Base-by-base conservation (phyloP, 768 basidiomycete genomes). In the Coprinopsis cinerea region DNA sequence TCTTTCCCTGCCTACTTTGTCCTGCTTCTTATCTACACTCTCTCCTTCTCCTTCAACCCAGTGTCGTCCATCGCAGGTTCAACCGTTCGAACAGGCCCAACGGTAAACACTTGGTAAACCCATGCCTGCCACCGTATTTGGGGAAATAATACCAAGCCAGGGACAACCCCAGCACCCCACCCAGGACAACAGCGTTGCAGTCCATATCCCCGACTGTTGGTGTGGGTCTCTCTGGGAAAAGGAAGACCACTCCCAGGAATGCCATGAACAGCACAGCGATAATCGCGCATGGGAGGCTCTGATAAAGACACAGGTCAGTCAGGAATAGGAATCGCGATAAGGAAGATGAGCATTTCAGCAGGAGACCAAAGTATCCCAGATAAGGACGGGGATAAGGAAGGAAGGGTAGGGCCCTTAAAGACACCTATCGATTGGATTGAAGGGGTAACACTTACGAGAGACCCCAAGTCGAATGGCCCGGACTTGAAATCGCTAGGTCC, bases 101-200 rank as follows among this genome's bases (percentile, higher is more conserved):
- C n/a, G n/a, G n/a, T n/a, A n/a, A n/a, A n/a, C n/a, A n/a, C n/a
- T n/a, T n/a, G n/a, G 67, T 76, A 60, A 88, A 88, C 85, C 85
- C 88, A 57, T 85, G 67, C n/a, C 75, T 70, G 2, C 87, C 88
- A 4, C 87, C 87, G 47, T 88, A 87, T 34, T 72, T 69, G 1
- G 85, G 85, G 61, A 84, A 75, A 63, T 81, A 88, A 61, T 83
- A 90, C 71, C 81, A 91, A 1, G 71, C 54, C 14, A 84, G 57
- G 2, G 84, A 78, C 23, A 88, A 71, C 2, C 70, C 42, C 51
- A 88, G 64, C 2, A 81, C 71, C 2, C 81, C 85, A 0, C 79
- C 81, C 2, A 83, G 65, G 3, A 91, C 86, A 25, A 84, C 82
- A 34, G 82, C 69, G 0, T 80, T 78, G 56, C 88, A 90, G 64